Base-by-base conservation (phyloP, 306 rosid genomes). In the Comarum palustre region DNA sequence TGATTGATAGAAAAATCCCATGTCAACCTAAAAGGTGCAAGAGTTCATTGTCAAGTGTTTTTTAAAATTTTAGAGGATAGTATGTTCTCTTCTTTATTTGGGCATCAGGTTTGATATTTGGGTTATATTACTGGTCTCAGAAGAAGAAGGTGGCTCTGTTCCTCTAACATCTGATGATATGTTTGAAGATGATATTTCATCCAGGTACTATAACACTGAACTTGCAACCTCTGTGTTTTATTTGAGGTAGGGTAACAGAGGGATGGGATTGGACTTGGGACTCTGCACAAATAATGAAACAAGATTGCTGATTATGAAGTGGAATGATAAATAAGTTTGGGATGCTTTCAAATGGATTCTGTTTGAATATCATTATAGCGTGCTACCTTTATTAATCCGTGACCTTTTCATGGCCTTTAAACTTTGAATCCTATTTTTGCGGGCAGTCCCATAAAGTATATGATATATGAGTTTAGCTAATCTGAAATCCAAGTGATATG, bases 151-250 rank as follows among this genome's bases (percentile, higher is more conserved):
- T 78, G 88, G 73, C 66, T 89, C 96, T 52, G 82, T 80, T 81
- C 97, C 96, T 8, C 78, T 90, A 68, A 89, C 88, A 84, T 85
- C 92, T 73, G 97, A 86, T 79, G 88, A 91, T 82, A 84, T 86
- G 85, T 80, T 68, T 43, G 98, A 87, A 78, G 98, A 90, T 80
- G 96, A 89, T 50, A 82, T 87, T 77, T 82, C 97, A 81, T 90
- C 96, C 36, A 93, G 97, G 97, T 93, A 87, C 41, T 68, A 15
- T 36, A 60, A 46, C 61, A 64, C 19, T 65, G 65, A 29, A 38
- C 27, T 17, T 64, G 70, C 31, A 16, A 27, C 20, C 48, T 54
- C 20, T 31, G 43, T 55, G 39, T 13, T 57, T 13, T 27, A 27
- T 25, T 5, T 6, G 32, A 20, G 50, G 63, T 45, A 50, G 60